phyloP scores from a whole-genome alignment of 495 filamentous ascomycete species.

The Penicillium canariense region DNA sequence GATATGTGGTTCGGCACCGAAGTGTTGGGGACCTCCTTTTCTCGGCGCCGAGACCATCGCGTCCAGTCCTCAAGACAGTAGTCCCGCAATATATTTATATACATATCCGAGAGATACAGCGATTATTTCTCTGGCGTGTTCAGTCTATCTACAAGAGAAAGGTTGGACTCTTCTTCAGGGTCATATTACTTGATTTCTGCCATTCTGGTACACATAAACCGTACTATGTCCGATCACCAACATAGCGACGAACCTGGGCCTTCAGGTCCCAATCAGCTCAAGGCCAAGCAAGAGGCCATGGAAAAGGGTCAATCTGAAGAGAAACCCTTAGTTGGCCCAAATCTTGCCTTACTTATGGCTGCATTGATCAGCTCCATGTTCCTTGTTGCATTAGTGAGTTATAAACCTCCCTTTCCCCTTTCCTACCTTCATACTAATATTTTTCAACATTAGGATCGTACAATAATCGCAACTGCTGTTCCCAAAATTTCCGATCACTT shows the following conservation, averaged over 20 bases:
- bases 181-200: too few relatives aligned
- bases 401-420: too few relatives aligned
- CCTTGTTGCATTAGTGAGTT: slow-evolving; percentile 38
- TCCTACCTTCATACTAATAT: neutral
- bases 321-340: neutral
- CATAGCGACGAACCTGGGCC: neutral
- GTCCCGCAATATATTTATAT: too few relatives aligned
- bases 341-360: neutral
- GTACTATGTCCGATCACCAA: neutral
- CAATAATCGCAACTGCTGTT: slow-evolving; percentile 71
- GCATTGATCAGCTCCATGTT: slow-evolving; percentile 10
- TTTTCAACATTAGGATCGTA: slow-evolving; percentile 41
- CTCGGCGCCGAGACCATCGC: too few relatives aligned
- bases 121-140: too few relatives aligned
- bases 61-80: too few relatives aligned
- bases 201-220: too few relatives aligned
- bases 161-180: too few relatives aligned
- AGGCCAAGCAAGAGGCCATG: neutral
- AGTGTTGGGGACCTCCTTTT: too few relatives aligned
- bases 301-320: neutral
- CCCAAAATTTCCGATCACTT: slow-evolving; percentile 68
- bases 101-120: too few relatives aligned
- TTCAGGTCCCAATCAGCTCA: neutral
- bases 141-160: too few relatives aligned
- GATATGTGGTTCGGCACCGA: too few relatives aligned